Evolutionary conservation across 371 early-diverging fungal species (phyloP).

Genomic region (Mucor racemosus): DNA sequence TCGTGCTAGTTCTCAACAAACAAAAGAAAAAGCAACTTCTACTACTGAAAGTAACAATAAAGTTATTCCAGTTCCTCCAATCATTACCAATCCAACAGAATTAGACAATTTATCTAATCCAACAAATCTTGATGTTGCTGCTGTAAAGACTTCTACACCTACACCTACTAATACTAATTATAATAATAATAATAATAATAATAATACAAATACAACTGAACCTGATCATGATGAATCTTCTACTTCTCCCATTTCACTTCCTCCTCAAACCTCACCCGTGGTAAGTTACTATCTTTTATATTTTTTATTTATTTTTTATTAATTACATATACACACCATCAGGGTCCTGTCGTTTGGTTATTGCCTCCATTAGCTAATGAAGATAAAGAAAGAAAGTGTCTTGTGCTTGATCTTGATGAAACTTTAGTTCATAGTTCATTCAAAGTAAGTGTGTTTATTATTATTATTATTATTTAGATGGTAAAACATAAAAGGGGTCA

Average conservation of each 20-base stretch:
- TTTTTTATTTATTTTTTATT: not conserved
- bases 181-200: slow-evolving; percentile 10
- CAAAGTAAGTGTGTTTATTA: slow-evolving; percentile 39
- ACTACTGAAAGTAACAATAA: slow-evolving; percentile 4
- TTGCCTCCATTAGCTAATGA: slow-evolving; percentile 47
- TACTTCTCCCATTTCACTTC: slow-evolving; percentile 23
- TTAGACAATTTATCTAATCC: slow-evolving; percentile 13
- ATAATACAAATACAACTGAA: slow-evolving; percentile 6
- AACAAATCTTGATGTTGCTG: slow-evolving; percentile 3
- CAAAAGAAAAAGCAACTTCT: slow-evolving; percentile 11
- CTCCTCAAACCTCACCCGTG: slow-evolving; percentile 24
- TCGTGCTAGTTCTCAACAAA: slow-evolving; percentile 15
- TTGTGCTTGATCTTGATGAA: slow-evolving; percentile 72
- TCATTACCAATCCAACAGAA: slow-evolving; percentile 20
- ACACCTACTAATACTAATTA: slow-evolving; percentile 1
- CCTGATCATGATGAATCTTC: slow-evolving; percentile 7
- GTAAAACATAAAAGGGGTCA: not conserved
- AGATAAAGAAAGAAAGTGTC: slow-evolving; percentile 51
- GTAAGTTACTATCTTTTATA: slow-evolving; percentile 3
- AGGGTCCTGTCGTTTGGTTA: slow-evolving; percentile 40
- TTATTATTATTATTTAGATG: not conserved
- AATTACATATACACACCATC: not conserved
- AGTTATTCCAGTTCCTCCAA: slow-evolving; percentile 12
- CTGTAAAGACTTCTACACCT: not conserved
- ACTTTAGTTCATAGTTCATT: slow-evolving; percentile 71